A percentile compares a stretch with the other conserved stretches of the same genome.
phyloP scores from a whole-genome alignment of 2,329 filamentous ascomycete species.

The Emergomyces orientalis region DNA sequence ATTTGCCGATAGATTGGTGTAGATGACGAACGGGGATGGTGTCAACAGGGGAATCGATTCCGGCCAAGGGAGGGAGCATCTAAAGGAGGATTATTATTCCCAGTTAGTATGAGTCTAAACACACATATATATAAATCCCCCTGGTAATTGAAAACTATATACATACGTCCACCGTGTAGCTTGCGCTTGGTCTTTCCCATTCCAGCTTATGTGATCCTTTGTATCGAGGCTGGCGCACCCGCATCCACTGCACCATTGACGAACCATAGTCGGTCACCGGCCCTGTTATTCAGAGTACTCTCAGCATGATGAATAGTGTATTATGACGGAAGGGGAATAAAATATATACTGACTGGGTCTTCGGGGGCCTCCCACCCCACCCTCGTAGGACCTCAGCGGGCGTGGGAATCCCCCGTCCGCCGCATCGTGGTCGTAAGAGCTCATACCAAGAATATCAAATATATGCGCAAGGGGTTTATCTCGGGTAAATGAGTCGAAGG shows the following conservation, averaged over 20 bases:
- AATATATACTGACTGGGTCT: slow-evolving; percentile 24
- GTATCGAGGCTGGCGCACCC: slow-evolving; percentile 67
- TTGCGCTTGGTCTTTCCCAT: slow-evolving; percentile 72
- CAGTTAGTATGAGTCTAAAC: slow-evolving; percentile 14
- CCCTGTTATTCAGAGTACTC: slow-evolving; percentile 42
- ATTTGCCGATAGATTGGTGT: slow-evolving; percentile 97
- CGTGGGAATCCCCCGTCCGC: slow-evolving; percentile 20
- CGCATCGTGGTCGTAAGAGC: slow-evolving; percentile 32
- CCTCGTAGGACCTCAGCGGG: slow-evolving; percentile 12
- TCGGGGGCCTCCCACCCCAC: slow-evolving; percentile 25
- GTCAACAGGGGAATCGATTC: slow-evolving; percentile 65
- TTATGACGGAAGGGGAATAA: neutral
- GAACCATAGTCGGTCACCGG: slow-evolving; percentile 90
- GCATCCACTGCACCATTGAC: slow-evolving; percentile 85
- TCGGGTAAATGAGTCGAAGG: neutral
- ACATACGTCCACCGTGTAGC: slow-evolving; percentile 80
- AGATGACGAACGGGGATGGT: slow-evolving; percentile 90
- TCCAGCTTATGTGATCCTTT: slow-evolving; percentile 63
- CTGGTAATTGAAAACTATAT: slow-evolving; percentile 1
- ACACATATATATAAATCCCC: neutral
- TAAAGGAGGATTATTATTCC: slow-evolving; percentile 28
- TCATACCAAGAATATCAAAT: slow-evolving; percentile 21
- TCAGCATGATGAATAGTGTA: neutral
- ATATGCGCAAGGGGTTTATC: neutral
- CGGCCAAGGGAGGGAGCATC: slow-evolving; percentile 79